These are phyloP conservation scores for Vinca minor DNA, from an alignment of 257 asterid species.

Conservation along the genomic window DNA sequence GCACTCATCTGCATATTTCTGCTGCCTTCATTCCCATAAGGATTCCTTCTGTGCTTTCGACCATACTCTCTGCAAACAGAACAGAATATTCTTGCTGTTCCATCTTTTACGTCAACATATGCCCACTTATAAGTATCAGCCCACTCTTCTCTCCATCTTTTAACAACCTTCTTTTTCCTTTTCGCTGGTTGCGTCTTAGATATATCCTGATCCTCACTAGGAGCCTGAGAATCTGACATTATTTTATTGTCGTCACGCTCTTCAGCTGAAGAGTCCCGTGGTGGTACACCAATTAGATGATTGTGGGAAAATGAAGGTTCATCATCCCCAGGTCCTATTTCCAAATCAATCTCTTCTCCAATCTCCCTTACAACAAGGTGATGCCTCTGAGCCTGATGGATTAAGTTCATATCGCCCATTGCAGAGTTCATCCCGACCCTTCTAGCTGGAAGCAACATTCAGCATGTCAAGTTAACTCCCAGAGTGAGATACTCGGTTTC, in stretches of 20 bases:
- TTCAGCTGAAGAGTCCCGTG: constrained; percentile 70
- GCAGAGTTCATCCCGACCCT: constrained; percentile 75
- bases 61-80: constrained; percentile 96
- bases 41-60: constrained; percentile 94
- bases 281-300: constrained; percentile 60
- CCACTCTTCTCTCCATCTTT: constrained; percentile 99
- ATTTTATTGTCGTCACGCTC: constrained; percentile 68
- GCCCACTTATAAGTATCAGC: constrained; percentile 99
- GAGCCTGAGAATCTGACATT: constrained; percentile 55
- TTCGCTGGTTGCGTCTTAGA: constrained; percentile 64
- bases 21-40: constrained; percentile 99
- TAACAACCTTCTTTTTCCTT: constrained; percentile 93
- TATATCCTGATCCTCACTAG: constrained; percentile 60
- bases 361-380: constrained; percentile 80
- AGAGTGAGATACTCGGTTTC: background rate
- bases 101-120: constrained; percentile 86
- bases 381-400: constrained; percentile 94
- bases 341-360: constrained; percentile 93
- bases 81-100: constrained; percentile 93
- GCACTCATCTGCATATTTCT: constrained; percentile 99
- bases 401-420: constrained; percentile 90
- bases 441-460: constrained; percentile 76
- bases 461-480: constrained; percentile 56
- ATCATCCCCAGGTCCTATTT: constrained; percentile 85
- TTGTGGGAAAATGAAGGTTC: constrained; percentile 63